Percentiles rank a stretch among this genome's conserved stretches.
Evolutionary conservation across 192 early-diverging fungal genomes (phyloP).

Genomic region (Backusella westeae): DNA sequence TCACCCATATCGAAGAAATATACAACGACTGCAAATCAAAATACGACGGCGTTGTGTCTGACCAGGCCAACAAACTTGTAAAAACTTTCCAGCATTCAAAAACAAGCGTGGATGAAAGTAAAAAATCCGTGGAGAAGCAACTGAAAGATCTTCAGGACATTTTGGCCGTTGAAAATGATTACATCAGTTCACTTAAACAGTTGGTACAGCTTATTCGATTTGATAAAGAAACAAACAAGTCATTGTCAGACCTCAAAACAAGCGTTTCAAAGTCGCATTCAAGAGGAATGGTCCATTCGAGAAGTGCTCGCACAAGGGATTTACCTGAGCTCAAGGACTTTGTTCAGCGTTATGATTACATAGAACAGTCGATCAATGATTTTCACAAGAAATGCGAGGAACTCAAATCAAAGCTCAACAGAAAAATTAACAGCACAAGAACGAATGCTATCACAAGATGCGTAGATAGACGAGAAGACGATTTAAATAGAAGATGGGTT

Average conservation of each 20-base stretch:
- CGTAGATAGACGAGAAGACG: constrained; percentile 16
- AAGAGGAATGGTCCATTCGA: neutral
- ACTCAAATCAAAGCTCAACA: constrained; percentile 17
- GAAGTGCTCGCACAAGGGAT: neutral
- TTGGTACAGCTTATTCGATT: neutral
- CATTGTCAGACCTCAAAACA: neutral
- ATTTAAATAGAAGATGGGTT: constrained; percentile 7
- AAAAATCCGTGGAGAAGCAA: constrained; percentile 6
- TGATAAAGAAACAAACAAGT: constrained; percentile 2
- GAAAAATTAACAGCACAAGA: constrained; percentile 11
- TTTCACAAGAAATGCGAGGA: constrained; percentile 9
- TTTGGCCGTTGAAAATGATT: constrained; percentile 18
- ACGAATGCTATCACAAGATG: constrained; percentile 5
- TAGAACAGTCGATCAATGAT: constrained; percentile 1
- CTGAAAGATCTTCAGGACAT: constrained; percentile 14
- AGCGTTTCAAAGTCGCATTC: neutral
- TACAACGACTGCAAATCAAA: constrained; percentile 20
- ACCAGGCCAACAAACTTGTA: constrained; percentile 11
- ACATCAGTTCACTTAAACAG: constrained; percentile 12
- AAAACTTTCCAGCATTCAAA: constrained; percentile 3
- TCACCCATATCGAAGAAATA: constrained; percentile 3
- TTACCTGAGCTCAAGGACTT: constrained; percentile 17
- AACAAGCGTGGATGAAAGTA: neutral
- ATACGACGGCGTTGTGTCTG: constrained; percentile 4
- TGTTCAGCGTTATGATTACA: constrained; percentile 1